Conservation (phyloP, 1,284 basidiomycete species). For the Tilletia indica region DNA sequence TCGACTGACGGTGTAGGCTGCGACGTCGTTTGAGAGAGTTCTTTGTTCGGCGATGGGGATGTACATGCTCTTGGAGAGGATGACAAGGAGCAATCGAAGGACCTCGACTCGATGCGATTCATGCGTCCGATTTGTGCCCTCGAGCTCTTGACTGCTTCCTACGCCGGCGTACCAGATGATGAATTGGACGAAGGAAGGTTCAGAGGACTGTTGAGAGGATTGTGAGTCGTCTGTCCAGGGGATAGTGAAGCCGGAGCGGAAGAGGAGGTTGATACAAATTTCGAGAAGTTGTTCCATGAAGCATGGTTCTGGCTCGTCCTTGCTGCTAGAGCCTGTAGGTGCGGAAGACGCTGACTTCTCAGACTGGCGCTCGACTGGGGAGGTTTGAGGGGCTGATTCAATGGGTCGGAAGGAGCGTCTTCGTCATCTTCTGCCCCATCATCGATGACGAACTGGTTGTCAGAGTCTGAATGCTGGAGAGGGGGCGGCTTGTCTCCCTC, state of each 20-base stretch:
- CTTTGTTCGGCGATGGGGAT: slow-evolving; percentile 31
- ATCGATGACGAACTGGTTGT: slow-evolving; percentile 48
- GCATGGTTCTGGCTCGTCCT: background rate
- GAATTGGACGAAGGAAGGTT: slow-evolving; percentile 33
- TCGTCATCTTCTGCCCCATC: slow-evolving; percentile 39
- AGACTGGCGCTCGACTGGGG: background rate
- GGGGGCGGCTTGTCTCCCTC: background rate
- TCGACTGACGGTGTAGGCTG: slow-evolving; percentile 35
- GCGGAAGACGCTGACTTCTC: background rate
- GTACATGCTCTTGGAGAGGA: slow-evolving; percentile 52
- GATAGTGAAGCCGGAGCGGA: slow-evolving; percentile 51
- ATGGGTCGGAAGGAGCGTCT: slow-evolving; percentile 28
- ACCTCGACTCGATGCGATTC: slow-evolving; percentile 44
- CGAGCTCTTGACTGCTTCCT: slow-evolving; percentile 44
- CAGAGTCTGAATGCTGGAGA: slow-evolving; percentile 2
- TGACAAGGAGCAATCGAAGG: slow-evolving; percentile 44
- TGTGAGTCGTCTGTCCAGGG: slow-evolving; percentile 52
- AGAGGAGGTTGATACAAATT: slow-evolving; percentile 46
- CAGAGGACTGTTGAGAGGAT: slow-evolving; percentile 5
- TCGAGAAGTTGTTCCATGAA: slow-evolving; percentile 37
- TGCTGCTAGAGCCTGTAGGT: background rate
- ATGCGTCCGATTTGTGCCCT: slow-evolving; percentile 34
- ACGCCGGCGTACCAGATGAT: slow-evolving; percentile 53
- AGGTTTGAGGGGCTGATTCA: slow-evolving; percentile 7
- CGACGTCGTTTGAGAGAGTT: slow-evolving; percentile 23